Evolutionary conservation across 139 green algal genomes (phyloP).

Genomic region (Dunaliella sp.): DNA sequence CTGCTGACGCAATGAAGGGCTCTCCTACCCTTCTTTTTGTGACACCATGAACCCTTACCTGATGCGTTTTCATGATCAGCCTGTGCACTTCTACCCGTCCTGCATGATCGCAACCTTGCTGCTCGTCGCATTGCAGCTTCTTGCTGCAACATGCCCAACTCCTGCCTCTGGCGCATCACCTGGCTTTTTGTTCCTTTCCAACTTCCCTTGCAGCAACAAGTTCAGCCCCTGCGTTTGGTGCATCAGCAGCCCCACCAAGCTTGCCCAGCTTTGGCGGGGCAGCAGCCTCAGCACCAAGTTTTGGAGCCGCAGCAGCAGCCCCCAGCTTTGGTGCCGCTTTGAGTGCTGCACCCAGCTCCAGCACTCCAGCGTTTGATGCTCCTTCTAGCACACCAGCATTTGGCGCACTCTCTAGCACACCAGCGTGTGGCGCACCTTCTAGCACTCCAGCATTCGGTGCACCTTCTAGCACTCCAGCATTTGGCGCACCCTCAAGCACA

Average conservation of each 20-base stretch:
- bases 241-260: neutral
- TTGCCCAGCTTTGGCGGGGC: neutral
- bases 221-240: neutral
- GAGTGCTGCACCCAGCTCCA: neutral
- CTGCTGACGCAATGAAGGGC: too few species aligned
- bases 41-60: too few species aligned
- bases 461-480: neutral
- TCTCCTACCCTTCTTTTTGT: too few species aligned
- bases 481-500: neutral
- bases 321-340: neutral
- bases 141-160: too few species aligned
- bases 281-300: neutral
- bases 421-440: neutral
- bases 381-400: neutral
- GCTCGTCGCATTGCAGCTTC: too few species aligned
- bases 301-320: neutral
- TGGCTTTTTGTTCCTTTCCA: too few species aligned
- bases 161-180: too few species aligned
- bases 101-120: too few species aligned
- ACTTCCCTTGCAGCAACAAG: neutral
- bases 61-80: too few species aligned
- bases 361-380: neutral
- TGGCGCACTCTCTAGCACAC: neutral
- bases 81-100: too few species aligned
- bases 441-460: slow-evolving; percentile 5